Evolutionary conservation across 2,329 filamentous ascomycete genomes (phyloP).

Genomic region (Fusarium mundagurra): DNA sequence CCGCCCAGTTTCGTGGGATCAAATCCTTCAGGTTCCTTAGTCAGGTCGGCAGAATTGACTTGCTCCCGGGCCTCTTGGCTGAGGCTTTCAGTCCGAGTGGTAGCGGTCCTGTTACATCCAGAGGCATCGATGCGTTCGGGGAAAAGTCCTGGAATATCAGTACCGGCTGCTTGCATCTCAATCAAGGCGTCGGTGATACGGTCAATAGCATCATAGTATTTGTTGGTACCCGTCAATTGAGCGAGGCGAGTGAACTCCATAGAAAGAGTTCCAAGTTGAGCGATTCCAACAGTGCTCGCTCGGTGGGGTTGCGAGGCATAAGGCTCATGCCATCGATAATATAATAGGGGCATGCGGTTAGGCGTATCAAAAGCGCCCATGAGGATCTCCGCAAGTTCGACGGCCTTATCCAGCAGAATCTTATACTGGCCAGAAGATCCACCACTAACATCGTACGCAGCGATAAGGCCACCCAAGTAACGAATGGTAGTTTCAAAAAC

Average conservation of each 20-base stretch:
- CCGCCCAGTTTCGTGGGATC: slow-evolving; percentile 11
- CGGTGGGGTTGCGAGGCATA: slow-evolving; percentile 71
- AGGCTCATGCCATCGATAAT: slow-evolving; percentile 79
- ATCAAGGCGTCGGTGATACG: slow-evolving; percentile 85
- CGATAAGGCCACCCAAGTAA: slow-evolving; percentile 86
- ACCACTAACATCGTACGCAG: slow-evolving; percentile 86
- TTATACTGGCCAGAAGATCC: slow-evolving; percentile 65
- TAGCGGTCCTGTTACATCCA: slow-evolving; percentile 74
- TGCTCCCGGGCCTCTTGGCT: slow-evolving; percentile 51
- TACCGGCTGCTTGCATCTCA: slow-evolving; percentile 75
- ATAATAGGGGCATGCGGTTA: slow-evolving; percentile 89
- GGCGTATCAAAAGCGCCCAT: slow-evolving; percentile 90
- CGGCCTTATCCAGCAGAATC: slow-evolving; percentile 78
- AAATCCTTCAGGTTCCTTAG: slow-evolving; percentile 44
- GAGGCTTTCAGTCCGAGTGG: slow-evolving; percentile 40
- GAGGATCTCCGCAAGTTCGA: slow-evolving; percentile 81
- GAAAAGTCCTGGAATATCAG: slow-evolving; percentile 81
- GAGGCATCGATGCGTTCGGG: slow-evolving; percentile 80
- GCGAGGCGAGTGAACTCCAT: slow-evolving; percentile 91
- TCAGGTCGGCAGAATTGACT: slow-evolving; percentile 46
- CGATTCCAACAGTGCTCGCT: slow-evolving; percentile 67
- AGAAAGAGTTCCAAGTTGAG: slow-evolving; percentile 82
- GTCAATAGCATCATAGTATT: slow-evolving; percentile 90
- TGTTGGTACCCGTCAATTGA: slow-evolving; percentile 81
- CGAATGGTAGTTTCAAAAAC: slow-evolving; percentile 93